Evolutionary conservation across 352 stramenopile species (phyloP).

Genomic region (Phytophthora litchii): DNA sequence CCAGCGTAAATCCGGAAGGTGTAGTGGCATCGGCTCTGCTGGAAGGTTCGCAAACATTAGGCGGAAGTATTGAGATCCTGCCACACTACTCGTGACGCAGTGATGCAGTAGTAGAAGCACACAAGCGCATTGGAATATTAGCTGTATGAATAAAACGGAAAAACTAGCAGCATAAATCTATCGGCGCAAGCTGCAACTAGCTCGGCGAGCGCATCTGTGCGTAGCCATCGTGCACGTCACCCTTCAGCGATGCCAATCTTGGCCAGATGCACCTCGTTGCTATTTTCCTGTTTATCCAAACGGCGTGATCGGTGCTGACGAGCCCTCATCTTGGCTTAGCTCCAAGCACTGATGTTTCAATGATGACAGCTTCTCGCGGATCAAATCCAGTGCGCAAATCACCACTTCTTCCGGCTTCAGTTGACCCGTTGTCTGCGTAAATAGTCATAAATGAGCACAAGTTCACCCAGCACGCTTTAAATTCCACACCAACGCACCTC

Average conservation of each 20-base stretch:
- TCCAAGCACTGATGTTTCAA: slow-evolving; percentile 89
- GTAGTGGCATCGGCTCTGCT: slow-evolving; percentile 37
- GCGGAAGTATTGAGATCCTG: slow-evolving; percentile 63
- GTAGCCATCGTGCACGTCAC: slow-evolving; percentile 3
- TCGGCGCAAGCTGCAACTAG: slow-evolving; percentile 26
- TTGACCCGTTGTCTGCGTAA: slow-evolving; percentile 76
- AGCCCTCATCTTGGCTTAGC: slow-evolving; percentile 79
- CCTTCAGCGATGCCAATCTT: slow-evolving; percentile 15
- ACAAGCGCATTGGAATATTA: slow-evolving; percentile 10
- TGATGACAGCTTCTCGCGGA: slow-evolving; percentile 85
- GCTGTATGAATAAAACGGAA: slow-evolving; percentile 41
- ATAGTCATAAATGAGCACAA: slow-evolving; percentile 12
- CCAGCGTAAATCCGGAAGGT: slow-evolving; percentile 4
- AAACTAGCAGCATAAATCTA: slow-evolving; percentile 39
- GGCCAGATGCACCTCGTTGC: slow-evolving; percentile 19
- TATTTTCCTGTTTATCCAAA: slow-evolving; percentile 65
- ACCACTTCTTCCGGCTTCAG: slow-evolving; percentile 87
- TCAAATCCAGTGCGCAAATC: slow-evolving; percentile 86
- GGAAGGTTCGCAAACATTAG: slow-evolving; percentile 56
- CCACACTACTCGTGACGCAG: slow-evolving; percentile 57
- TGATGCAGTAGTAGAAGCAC: not conserved
- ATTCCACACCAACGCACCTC: slow-evolving; percentile 61
- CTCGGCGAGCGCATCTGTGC: slow-evolving; percentile 16
- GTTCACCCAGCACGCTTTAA: not conserved
- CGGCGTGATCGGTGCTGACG: slow-evolving; percentile 72